A percentile compares a stretch with the other conserved stretches of the same genome.
Evolutionary conservation across 169 alveolate species (phyloP).

Genomic region (Eimeria nieschulzi): DNA sequence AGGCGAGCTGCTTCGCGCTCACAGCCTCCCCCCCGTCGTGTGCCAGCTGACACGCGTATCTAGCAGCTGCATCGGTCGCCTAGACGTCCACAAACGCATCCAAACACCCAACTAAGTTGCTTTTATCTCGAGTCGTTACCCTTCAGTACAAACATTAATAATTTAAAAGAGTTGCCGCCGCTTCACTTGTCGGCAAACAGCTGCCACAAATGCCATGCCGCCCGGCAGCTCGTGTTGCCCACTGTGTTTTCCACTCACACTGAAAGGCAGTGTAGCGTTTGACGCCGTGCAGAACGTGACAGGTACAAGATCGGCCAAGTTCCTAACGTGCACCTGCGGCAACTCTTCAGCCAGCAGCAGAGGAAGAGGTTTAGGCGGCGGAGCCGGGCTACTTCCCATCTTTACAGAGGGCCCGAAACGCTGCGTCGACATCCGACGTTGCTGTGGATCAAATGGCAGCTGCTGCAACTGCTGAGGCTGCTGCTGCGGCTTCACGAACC

Average conservation of each 20-base stretch:
- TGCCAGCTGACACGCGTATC: background rate
- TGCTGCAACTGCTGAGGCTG: constrained; percentile 9
- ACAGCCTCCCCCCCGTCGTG: background rate
- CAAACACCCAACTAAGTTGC: background rate
- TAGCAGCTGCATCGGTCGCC: constrained; percentile 43
- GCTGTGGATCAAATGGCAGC: background rate
- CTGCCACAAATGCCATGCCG: too few species aligned
- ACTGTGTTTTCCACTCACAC: background rate
- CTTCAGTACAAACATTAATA: background rate
- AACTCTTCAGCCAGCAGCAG: constrained; percentile 29
- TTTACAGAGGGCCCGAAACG: background rate
- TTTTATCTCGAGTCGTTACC: background rate
- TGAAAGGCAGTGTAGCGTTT: constrained; percentile 19
- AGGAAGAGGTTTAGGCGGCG: background rate
- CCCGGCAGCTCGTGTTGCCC: too few species aligned
- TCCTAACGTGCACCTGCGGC: constrained; percentile 7
- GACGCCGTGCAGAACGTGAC: constrained; percentile 49
- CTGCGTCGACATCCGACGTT: background rate
- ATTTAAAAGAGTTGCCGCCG: too few species aligned
- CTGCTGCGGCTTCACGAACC: constrained; percentile 10
- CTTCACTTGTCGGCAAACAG: too few species aligned
- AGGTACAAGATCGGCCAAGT: constrained; percentile 36
- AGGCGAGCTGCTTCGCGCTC: constrained; percentile 14
- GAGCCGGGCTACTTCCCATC: background rate
- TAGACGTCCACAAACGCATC: constrained; percentile 18